phyloP scores from a whole-genome alignment of 2,329 filamentous ascomycete genomes.

The Tolypocladium cylindrosporum region DNA sequence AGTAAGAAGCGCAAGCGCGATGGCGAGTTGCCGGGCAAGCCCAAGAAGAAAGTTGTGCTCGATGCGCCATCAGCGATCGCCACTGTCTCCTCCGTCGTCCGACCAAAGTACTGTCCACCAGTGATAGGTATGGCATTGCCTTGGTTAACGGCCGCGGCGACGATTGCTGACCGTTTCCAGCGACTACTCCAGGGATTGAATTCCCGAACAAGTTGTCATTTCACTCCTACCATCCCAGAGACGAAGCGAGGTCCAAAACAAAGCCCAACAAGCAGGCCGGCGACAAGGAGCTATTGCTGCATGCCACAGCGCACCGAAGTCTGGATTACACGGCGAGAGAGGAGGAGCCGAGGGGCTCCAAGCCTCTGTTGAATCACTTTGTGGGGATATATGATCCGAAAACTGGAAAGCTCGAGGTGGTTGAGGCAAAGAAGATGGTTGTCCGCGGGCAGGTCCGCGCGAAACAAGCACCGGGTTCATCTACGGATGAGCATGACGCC shows the following conservation, averaged over 20 bases:
- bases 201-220: conserved; percentile 29
- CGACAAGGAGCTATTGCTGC: conserved; percentile 42
- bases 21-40: conserved; percentile 27
- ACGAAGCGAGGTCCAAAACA: conserved; percentile 19
- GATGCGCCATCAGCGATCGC: conserved; percentile 29
- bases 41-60: conserved; percentile 43
- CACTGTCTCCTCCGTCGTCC: conserved; percentile 35
- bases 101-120: conserved; percentile 37
- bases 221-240: conserved; percentile 35
- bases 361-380: conserved; percentile 47
- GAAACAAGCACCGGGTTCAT: conserved; percentile 39
- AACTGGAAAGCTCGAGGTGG: conserved; percentile 48
- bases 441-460: conserved; percentile 47
- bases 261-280: conserved; percentile 30
- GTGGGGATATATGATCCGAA: conserved; percentile 54
- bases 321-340: conserved; percentile 52
- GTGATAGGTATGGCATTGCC: conserved; percentile 35
- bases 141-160: neutral
- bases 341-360: conserved; percentile 19
- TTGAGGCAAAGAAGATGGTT: conserved; percentile 55
- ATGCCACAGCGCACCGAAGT: conserved; percentile 45
- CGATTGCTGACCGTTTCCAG: conserved; percentile 15
- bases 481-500: conserved; percentile 23
- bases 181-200: conserved; percentile 24
- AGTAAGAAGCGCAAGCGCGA: conserved; percentile 46